Percentiles rank a stretch among this genome's conserved stretches.
These are phyloP conservation scores for Penicillium fuscoglaucum DNA, from an alignment of 2,329 filamentous ascomycete genomes.

Conservation along the genomic window DNA sequence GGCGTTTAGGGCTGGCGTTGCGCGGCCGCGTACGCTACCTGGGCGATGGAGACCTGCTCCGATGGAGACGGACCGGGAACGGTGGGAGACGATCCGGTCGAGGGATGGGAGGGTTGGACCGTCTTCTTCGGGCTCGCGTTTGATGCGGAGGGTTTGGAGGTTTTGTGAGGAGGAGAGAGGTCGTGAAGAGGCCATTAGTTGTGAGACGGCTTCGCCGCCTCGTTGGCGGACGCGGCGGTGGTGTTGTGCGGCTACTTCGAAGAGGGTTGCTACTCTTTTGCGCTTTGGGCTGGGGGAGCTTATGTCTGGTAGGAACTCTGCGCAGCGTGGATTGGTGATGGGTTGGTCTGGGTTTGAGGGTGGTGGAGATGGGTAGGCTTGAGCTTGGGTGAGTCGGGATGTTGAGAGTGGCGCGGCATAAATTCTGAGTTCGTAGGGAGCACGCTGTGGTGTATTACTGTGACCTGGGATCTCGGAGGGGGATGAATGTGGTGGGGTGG, in stretches of 20 bases:
- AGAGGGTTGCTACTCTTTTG: slow-evolving; percentile 45
- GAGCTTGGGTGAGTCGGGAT: slow-evolving; percentile 35
- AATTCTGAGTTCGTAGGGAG: slow-evolving; percentile 36
- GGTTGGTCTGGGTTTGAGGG: slow-evolving; percentile 19
- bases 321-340: slow-evolving; percentile 18
- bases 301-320: slow-evolving; percentile 42
- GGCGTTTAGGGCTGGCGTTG: slow-evolving; percentile 7
- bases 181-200: slow-evolving; percentile 39
- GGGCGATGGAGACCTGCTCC: slow-evolving; percentile 29
- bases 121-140: slow-evolving; percentile 39
- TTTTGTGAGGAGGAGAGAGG: slow-evolving; percentile 33
- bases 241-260: slow-evolving; percentile 44
- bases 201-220: slow-evolving; percentile 43
- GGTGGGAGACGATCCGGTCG: slow-evolving; percentile 31
- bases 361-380: slow-evolving; percentile 37
- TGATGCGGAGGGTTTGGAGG: slow-evolving; percentile 35
- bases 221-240: slow-evolving; percentile 43
- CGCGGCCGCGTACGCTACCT: slow-evolving; percentile 21
- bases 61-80: slow-evolving; percentile 38
- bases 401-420: slow-evolving; percentile 41
- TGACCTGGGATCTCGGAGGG: slow-evolving; percentile 26
- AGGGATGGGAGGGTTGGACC: slow-evolving; percentile 25
- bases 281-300: slow-evolving; percentile 45
- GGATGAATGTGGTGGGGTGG: slow-evolving; percentile 39
- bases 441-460: slow-evolving; percentile 5